phyloP scores from a whole-genome alignment of 345 rosid genomes.

The Hibiscus tridactylites region DNA sequence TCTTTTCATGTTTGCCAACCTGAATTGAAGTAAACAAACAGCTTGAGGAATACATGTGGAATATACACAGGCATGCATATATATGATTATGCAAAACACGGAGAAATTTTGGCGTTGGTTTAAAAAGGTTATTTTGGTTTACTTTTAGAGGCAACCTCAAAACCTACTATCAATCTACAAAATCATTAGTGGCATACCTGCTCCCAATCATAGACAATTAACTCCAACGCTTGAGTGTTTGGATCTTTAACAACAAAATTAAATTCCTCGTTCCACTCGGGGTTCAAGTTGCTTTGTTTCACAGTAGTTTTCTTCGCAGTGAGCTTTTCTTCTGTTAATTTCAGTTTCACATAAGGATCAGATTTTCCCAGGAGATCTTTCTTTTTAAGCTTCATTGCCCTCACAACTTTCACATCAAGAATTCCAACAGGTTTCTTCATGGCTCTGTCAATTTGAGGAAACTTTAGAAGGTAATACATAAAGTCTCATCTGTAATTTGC shows the following conservation, averaged over 20 bases:
- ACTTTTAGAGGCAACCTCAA: neutral
- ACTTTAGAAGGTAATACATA: neutral
- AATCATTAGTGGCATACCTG: conserved; percentile 38
- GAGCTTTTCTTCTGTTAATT: conserved; percentile 72
- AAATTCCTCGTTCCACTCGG: conserved; percentile 96
- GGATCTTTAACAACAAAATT: conserved; percentile 73
- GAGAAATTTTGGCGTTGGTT: neutral
- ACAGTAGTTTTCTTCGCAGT: conserved; percentile 69
- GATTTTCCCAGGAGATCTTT: conserved; percentile 83
- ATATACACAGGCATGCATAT: neutral
- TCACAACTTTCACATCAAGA: conserved; percentile 68
- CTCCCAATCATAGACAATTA: conserved; percentile 84
- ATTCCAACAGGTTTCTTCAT: conserved; percentile 84
- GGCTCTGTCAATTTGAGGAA: conserved; percentile 34
- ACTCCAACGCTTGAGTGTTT: conserved; percentile 52
- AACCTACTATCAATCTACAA: neutral
- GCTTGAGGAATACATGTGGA: neutral
- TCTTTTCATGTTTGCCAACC: conserved; percentile 90
- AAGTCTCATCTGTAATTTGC: neutral
- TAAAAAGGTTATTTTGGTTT: neutral
- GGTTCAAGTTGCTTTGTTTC: conserved; percentile 78
- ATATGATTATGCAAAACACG: neutral
- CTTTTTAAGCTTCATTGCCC: conserved; percentile 70
- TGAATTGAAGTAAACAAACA: conserved; percentile 10
- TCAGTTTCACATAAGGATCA: conserved; percentile 87